phyloP scores from a whole-genome alignment of 768 basidiomycete genomes.

The Coprinopsis strossmayeri region DNA sequence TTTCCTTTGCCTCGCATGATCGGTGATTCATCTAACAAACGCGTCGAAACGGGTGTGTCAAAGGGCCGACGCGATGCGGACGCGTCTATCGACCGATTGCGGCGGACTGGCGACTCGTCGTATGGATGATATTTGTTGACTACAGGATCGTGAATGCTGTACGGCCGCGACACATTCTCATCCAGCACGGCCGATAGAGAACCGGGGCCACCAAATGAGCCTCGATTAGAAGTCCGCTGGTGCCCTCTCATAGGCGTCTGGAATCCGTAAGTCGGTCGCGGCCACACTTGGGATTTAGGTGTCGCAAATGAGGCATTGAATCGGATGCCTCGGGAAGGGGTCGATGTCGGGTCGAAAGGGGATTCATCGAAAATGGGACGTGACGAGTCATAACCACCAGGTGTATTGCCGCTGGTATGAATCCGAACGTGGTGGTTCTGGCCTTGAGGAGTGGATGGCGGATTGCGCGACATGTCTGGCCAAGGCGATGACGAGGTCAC shows the following conservation, averaged over 20 bases:
- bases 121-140: neutral
- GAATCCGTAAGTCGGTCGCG: slow-evolving; percentile 34
- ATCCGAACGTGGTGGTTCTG: slow-evolving; percentile 30
- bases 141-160: slow-evolving; percentile 1
- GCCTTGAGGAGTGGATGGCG: slow-evolving; percentile 50
- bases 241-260: slow-evolving; percentile 44
- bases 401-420: slow-evolving; percentile 26
- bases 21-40: slow-evolving; percentile 27
- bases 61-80: neutral
- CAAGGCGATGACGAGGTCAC: slow-evolving; percentile 28
- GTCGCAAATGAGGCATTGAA: slow-evolving; percentile 50
- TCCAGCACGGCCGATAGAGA: slow-evolving; percentile 25
- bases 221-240: slow-evolving; percentile 17
- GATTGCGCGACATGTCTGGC: slow-evolving; percentile 44
- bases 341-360: slow-evolving; percentile 73
- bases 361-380: slow-evolving; percentile 35
- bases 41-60: neutral
- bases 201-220: slow-evolving; percentile 21
- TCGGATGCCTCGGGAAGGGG: slow-evolving; percentile 73
- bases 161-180: slow-evolving; percentile 14
- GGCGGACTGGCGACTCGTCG: slow-evolving; percentile 14
- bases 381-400: slow-evolving; percentile 28
- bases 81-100: slow-evolving; percentile 5
- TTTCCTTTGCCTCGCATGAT: slow-evolving; percentile 21
- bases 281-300: slow-evolving; percentile 52